phyloP scores from a whole-genome alignment of 768 basidiomycete species.

The Leccinum incarnatum region DNA sequence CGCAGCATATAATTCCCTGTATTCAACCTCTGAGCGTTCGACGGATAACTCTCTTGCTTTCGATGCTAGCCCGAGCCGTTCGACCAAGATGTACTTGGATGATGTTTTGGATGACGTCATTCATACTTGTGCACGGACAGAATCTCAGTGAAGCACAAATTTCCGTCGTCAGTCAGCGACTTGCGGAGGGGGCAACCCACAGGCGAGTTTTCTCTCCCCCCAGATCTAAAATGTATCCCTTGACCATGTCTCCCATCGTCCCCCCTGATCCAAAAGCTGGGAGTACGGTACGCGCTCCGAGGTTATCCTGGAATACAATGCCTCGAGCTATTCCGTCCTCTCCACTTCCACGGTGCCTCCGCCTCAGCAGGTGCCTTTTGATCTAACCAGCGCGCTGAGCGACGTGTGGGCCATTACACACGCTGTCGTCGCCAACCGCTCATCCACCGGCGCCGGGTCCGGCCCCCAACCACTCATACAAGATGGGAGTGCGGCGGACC shows the following conservation, averaged over 20 bases:
- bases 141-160: conserved; percentile 36
- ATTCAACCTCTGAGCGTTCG: background rate
- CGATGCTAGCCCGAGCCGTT: conserved; percentile 1
- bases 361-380: conserved; percentile 20
- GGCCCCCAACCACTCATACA: conserved; percentile 58
- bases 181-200: conserved; percentile 41
- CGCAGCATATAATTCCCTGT: background rate
- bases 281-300: conserved; percentile 51
- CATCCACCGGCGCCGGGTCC: conserved; percentile 41
- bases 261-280: conserved; percentile 40
- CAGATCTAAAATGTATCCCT: background rate
- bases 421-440: conserved; percentile 47
- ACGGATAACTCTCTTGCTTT: background rate
- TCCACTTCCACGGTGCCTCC: conserved; percentile 29
- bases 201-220: conserved; percentile 30
- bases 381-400: conserved; percentile 35
- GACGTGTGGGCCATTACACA: conserved; percentile 58
- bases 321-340: conserved; percentile 46
- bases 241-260: background rate
- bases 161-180: conserved; percentile 33
- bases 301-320: conserved; percentile 49
- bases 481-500: conserved; percentile 70
- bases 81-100: background rate
- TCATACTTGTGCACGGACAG: conserved; percentile 26
- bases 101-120: conserved; percentile 6